These are phyloP conservation scores for Blastobotrys indianensis DNA, from an alignment of 1,139 yeast species.

Conservation along the genomic window DNA sequence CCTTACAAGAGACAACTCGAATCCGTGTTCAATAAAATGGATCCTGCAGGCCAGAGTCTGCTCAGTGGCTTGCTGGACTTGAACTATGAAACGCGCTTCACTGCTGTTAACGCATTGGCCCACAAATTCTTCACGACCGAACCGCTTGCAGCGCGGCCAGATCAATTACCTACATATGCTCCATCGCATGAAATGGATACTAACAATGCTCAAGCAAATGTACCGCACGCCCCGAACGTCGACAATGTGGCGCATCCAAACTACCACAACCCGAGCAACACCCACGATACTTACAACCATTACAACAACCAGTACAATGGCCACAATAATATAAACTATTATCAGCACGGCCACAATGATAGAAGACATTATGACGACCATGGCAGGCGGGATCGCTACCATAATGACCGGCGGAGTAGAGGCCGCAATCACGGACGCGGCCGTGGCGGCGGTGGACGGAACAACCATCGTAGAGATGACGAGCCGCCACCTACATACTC, in stretches of 20 bases:
- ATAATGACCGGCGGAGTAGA: conserved; percentile 8
- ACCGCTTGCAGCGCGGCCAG: conserved; percentile 52
- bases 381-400: conserved; percentile 3
- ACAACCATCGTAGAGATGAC: conserved; percentile 3
- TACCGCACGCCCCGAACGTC: conserved; percentile 19
- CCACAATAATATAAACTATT: conserved; percentile 6
- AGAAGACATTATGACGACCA: too few species aligned
- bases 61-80: conserved; percentile 34
- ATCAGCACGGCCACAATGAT: too few species aligned
- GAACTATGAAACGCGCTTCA: conserved; percentile 66
- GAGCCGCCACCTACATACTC: not conserved
- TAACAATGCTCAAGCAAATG: conserved; percentile 40
- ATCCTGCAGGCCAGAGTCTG: conserved; percentile 30
- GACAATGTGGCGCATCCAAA: conserved; percentile 15
- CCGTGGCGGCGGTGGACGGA: conserved; percentile 3
- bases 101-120: conserved; percentile 71
- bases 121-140: conserved; percentile 61
- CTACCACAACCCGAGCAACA: conserved; percentile 6
- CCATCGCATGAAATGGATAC: conserved; percentile 88
- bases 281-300: conserved; percentile 5
- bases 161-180: conserved; percentile 62
- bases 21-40: conserved; percentile 38
- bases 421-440: conserved; percentile 1
- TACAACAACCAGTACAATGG: conserved; percentile 8
- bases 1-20: conserved; percentile 53